Evolutionary conservation across 768 basidiomycete species (phyloP), one percentile per base, ranked within the genome.

Genomic region (Trametes cinnabarina): DNA sequence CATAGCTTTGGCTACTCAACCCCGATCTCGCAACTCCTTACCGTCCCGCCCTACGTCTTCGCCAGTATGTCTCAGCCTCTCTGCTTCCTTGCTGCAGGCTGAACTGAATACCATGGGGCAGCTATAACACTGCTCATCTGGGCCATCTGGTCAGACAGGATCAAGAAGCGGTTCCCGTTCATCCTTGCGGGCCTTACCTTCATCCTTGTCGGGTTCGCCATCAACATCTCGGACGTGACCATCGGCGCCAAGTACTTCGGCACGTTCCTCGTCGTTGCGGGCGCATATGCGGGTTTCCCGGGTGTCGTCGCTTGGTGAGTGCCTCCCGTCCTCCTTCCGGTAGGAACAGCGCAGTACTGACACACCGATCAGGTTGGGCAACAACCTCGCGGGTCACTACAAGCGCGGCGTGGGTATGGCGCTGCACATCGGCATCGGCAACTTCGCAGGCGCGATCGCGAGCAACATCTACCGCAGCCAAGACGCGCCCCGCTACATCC

Each of bases 371-470:
- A 65, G 64, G 64, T 70, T 85, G 9, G 82, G 82, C 22, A 86
- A 85, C 64, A 87, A 89, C 63, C 74, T 86, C 9, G 71, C 79
- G 0, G 87, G 87, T 0, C 84, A 86, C 57, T 88, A 86, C 66
- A 90, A 88, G 66, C 85, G 87, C 6, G 87, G 70, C 17, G 74
- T 86, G 14, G 86, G 83, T 3, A 83, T 89, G 79, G 86, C 85
- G 0, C 53, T 87, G 23, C 83, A 88, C 17, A 84, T 88, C 26
- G 83, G 83, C 8, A 76, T 87, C 22, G 86, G 84, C 1, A 87
- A 87, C 65, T 82, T 87, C 57, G 72, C 79, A 25, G 87, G 86
- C 1, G 84, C 83, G 0, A 82, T 88, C 54, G 82, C 86, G 2
- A 76, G 78, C 9, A 86, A 84, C 60, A 80, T 89, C 4, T 90